Conservation (phyloP, 225 moss, liverwort and hornwort genomes). For the Neckera pumila region DNA sequence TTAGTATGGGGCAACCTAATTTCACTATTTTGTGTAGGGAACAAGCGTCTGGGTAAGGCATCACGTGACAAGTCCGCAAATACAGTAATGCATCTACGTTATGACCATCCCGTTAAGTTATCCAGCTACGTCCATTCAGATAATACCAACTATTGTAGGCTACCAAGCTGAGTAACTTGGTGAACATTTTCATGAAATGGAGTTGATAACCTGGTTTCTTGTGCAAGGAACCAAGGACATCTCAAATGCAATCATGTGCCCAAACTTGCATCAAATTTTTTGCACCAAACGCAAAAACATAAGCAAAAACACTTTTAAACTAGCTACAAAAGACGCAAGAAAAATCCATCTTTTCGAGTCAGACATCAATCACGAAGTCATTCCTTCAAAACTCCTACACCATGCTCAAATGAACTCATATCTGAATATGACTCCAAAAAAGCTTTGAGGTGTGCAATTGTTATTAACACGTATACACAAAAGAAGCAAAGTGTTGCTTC, state of each 20-base stretch:
- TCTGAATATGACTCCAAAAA: not conserved
- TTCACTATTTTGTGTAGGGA: too few relatives aligned
- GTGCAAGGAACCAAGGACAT: not conserved
- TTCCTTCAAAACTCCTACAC: not conserved
- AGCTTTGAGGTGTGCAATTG: not conserved
- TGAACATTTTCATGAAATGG: not conserved
- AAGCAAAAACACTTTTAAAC: not conserved
- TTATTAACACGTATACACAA: slow-evolving; percentile 6
- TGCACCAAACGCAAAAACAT: not conserved
- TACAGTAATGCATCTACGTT: not conserved
- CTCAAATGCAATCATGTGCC: not conserved
- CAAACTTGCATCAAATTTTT: not conserved
- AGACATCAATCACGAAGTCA: not conserved
- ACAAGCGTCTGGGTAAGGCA: not conserved
- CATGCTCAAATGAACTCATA: not conserved
- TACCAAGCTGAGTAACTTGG: not conserved
- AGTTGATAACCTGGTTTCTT: not conserved
- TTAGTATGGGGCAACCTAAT: too few relatives aligned
- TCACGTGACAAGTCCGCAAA: not conserved
- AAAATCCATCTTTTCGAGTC: not conserved
- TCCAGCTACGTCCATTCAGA: not conserved
- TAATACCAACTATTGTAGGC: not conserved
- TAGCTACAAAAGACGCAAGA: not conserved
- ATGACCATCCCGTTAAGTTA: not conserved
- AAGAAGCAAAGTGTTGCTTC: not conserved